phyloP scores from a whole-genome alignment of 2,329 filamentous ascomycete genomes.

The Coniochaeta sp. region DNA sequence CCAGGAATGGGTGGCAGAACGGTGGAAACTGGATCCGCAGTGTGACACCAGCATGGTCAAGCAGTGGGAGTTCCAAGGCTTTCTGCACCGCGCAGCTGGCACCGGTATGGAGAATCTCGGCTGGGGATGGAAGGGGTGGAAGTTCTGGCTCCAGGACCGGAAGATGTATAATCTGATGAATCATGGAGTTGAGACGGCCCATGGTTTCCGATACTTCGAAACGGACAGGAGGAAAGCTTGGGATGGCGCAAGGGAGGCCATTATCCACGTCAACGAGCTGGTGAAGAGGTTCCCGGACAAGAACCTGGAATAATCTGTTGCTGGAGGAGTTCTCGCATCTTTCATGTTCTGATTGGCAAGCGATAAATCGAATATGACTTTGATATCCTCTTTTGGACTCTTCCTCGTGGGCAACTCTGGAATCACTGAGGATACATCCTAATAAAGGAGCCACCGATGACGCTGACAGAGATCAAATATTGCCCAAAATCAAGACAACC shows the following conservation, averaged over 20 bases:
- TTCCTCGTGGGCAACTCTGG: not conserved
- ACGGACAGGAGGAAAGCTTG: conserved; percentile 31
- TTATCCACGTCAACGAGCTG: conserved; percentile 21
- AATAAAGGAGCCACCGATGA: no score
- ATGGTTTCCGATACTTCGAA: conserved; percentile 32
- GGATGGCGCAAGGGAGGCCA: conserved; percentile 27
- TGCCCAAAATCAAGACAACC: no score
- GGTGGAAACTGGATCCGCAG: conserved; percentile 17
- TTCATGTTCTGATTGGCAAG: not conserved
- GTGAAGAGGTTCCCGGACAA: conserved; percentile 9
- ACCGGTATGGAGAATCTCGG: conserved; percentile 32
- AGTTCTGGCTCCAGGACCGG: conserved; percentile 31
- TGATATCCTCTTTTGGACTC: not conserved
- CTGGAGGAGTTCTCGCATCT: not conserved
- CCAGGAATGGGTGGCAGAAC: conserved; percentile 22
- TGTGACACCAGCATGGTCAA: conserved; percentile 18
- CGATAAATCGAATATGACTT: no score
- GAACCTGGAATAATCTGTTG: conserved; percentile 1
- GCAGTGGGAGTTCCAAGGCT: conserved; percentile 27
- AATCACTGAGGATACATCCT: no score
- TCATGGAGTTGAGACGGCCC: conserved; percentile 31
- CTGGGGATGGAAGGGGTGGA: conserved; percentile 31
- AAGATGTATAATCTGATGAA: conserved; percentile 28
- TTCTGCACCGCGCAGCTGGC: conserved; percentile 33
- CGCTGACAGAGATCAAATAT: no score